A percentile compares a stretch with the other conserved stretches of the same genome.
phyloP scores from a whole-genome alignment of 768 basidiomycete species.

The Rhizopogon vulgaris region DNA sequence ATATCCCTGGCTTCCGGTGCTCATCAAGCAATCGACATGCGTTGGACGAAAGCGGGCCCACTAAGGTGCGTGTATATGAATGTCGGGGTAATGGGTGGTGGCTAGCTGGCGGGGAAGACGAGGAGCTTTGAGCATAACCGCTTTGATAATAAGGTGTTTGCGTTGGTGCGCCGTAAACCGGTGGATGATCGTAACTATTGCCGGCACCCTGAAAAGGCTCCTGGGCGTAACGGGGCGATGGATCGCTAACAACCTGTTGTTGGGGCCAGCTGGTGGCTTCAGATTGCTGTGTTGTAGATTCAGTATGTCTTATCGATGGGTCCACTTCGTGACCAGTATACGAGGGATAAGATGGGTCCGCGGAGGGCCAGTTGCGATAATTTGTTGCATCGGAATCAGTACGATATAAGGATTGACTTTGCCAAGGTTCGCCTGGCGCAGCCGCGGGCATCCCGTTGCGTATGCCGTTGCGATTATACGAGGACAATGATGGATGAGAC shows the following conservation, averaged over 20 bases:
- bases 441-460: slow-evolving; percentile 16
- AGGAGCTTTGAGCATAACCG: slow-evolving; percentile 17
- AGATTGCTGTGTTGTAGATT: slow-evolving; percentile 29
- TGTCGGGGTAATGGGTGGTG: slow-evolving; percentile 52
- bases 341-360: slow-evolving; percentile 31
- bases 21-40: slow-evolving; percentile 82
- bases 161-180: slow-evolving; percentile 19
- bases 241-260: slow-evolving; percentile 9
- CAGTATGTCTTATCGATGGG: slow-evolving; percentile 28
- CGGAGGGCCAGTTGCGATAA: slow-evolving; percentile 47
- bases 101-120: slow-evolving; percentile 24
- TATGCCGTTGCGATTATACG: slow-evolving; percentile 36
- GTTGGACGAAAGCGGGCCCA: slow-evolving; percentile 84
- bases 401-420: slow-evolving; percentile 18
- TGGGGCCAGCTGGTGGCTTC: slow-evolving; percentile 28
- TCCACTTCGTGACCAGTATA: slow-evolving; percentile 32
- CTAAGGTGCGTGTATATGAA: slow-evolving; percentile 80
- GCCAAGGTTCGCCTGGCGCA: slow-evolving; percentile 17
- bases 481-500: slow-evolving; percentile 44
- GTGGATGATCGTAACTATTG: slow-evolving; percentile 15
- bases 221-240: slow-evolving; percentile 14
- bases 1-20: slow-evolving; percentile 80
- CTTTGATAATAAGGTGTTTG: slow-evolving; percentile 25
- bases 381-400: slow-evolving; percentile 27
- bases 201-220: slow-evolving; percentile 18